phyloP scores from a whole-genome alignment of 768 basidiomycete genomes.

The Boletus subparvulus region DNA sequence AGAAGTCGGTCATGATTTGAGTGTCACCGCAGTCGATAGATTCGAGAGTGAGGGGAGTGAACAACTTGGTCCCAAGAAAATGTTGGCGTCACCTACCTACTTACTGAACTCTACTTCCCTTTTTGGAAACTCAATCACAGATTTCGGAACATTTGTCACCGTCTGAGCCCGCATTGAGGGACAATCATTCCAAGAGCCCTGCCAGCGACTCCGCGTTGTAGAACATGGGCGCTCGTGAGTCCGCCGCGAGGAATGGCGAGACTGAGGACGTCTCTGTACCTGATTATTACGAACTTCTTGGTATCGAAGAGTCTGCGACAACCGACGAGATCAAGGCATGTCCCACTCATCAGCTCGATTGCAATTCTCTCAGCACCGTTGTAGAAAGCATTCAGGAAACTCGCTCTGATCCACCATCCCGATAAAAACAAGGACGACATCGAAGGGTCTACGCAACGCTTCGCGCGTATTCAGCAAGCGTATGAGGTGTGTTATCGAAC shows the following conservation, averaged over 20 bases:
- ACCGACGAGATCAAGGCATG: slow-evolving; percentile 85
- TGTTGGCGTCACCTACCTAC: not conserved
- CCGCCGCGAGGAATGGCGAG: slow-evolving; percentile 41
- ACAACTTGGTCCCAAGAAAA: not conserved
- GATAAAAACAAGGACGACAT: slow-evolving; percentile 85
- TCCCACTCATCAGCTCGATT: not conserved
- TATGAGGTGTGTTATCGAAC: slow-evolving; percentile 68
- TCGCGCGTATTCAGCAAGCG: slow-evolving; percentile 88
- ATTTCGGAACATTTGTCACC: not conserved
- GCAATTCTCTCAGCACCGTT: slow-evolving; percentile 5
- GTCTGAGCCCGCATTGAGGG: not conserved
- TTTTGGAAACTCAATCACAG: slow-evolving; percentile 12
- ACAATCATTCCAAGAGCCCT: not conserved
- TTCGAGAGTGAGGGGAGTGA: not conserved
- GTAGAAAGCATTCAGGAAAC: slow-evolving; percentile 78
- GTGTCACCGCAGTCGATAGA: not conserved
- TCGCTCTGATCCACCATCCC: slow-evolving; percentile 84
- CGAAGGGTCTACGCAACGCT: slow-evolving; percentile 84
- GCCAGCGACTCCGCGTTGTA: not conserved
- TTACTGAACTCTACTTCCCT: not conserved
- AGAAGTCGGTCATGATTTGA: slow-evolving; percentile 53
- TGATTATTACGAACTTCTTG: slow-evolving; percentile 84
- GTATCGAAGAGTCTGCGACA: slow-evolving; percentile 78
- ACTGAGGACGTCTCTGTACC: slow-evolving; percentile 30
- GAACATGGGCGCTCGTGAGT: slow-evolving; percentile 70